Evolutionary conservation across 129 eudicot species (phyloP).

Genomic region (Chrysanthemum lavandulifolium): DNA sequence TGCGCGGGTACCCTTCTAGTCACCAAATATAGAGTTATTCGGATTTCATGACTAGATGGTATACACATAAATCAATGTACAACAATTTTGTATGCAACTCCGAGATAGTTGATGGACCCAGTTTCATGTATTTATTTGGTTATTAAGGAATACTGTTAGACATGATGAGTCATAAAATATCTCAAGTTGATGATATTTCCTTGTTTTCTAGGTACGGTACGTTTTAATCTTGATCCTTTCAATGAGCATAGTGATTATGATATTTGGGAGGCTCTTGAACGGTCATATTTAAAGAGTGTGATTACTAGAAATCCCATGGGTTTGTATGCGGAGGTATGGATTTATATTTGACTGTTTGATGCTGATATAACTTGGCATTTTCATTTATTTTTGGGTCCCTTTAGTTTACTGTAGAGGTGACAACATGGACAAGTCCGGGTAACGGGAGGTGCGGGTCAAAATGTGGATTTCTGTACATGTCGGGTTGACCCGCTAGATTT

Average conservation of each 20-base stretch:
- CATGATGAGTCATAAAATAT: background rate
- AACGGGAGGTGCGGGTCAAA: background rate
- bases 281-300: constrained; percentile 81
- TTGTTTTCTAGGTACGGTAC: constrained; percentile 60
- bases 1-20: no score
- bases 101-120: background rate
- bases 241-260: constrained; percentile 85
- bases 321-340: constrained; percentile 87
- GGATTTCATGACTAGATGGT: background rate
- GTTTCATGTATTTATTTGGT: background rate
- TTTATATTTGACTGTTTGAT: constrained; percentile 8
- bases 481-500: no score
- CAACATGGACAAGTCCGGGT: background rate
- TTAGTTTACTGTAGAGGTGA: background rate
- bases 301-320: constrained; percentile 73
- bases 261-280: constrained; percentile 96
- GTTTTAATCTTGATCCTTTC: constrained; percentile 98
- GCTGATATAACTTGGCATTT: background rate
- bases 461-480: no score
- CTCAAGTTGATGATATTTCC: constrained; percentile 2
- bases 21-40: constrained; percentile 2
- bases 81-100: background rate
- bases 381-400: background rate
- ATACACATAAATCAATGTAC: background rate
- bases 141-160: background rate